Evolutionary conservation across 495 filamentous ascomycete genomes (phyloP).

Genomic region (Podospora pseudoanserina): DNA sequence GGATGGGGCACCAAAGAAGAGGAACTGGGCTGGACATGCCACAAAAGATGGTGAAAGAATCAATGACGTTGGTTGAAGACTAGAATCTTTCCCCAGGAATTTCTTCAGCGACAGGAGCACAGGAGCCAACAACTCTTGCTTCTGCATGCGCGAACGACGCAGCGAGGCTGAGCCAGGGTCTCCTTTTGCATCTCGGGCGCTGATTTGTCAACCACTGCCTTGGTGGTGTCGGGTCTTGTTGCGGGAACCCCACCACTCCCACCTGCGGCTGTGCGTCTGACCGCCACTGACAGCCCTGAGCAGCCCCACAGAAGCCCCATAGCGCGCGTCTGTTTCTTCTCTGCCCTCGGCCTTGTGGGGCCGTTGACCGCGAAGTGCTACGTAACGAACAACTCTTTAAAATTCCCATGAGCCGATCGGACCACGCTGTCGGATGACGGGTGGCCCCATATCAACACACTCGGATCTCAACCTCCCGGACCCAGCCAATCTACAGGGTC

Average conservation of each 20-base stretch:
- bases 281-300: not conserved
- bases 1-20: not conserved
- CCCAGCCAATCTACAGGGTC: not conserved
- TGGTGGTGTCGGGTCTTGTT: not conserved
- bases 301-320: too few species aligned
- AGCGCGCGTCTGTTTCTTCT: too few species aligned
- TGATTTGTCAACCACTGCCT: not conserved
- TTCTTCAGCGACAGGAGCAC: not conserved
- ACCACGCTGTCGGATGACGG: slow-evolving; percentile 17
- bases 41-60: not conserved
- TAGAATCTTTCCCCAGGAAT: not conserved
- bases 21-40: not conserved
- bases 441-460: slow-evolving; percentile 6
- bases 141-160: not conserved
- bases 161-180: not conserved
- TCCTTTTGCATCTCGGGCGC: not conserved
- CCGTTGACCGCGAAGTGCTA: not conserved
- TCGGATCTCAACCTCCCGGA: not conserved
- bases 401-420: slow-evolving; percentile 4
- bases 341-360: not conserved
- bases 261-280: not conserved
- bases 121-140: not conserved
- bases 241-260: not conserved
- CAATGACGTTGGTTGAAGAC: not conserved
- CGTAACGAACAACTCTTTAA: not conserved